Conservation (phyloP, 2,329 filamentous ascomycete genomes). For the Exophiala sp. region DNA sequence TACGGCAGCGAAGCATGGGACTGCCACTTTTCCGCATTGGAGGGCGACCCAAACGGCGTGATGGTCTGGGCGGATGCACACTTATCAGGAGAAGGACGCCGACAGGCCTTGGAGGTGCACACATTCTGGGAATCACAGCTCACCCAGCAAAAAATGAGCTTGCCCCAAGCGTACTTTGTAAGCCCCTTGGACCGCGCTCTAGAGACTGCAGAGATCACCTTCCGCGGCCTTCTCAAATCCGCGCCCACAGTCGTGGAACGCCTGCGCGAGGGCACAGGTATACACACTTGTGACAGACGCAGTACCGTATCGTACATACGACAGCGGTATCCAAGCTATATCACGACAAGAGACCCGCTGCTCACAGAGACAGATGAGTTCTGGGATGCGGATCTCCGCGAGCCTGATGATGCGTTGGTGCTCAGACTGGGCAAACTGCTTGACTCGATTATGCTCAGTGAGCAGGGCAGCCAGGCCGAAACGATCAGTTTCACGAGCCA, state of each 20-base stretch:
- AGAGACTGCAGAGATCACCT: conserved; percentile 55
- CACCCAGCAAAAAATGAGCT: conserved; percentile 45
- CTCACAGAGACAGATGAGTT: conserved; percentile 55
- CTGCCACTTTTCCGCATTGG: conserved; percentile 57
- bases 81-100: conserved; percentile 51
- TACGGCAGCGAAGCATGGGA: conserved; percentile 61
- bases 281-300: conserved; percentile 61
- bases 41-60: conserved; percentile 50
- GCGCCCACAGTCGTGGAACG: conserved; percentile 56
- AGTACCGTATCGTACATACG: conserved; percentile 48
- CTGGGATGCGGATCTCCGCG: conserved; percentile 49
- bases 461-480: conserved; percentile 36
- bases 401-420: conserved; percentile 49
- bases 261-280: conserved; percentile 57
- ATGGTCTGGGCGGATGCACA: conserved; percentile 58
- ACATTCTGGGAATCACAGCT: conserved; percentile 52
- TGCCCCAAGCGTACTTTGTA: conserved; percentile 55
- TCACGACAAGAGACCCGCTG: conserved; percentile 50
- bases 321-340: conserved; percentile 39
- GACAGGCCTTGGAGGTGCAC: conserved; percentile 50
- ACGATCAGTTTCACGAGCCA: conserved; percentile 58
- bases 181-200: conserved; percentile 58
- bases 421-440: conserved; percentile 45
- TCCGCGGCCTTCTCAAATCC: conserved; percentile 36
- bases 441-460: conserved; percentile 52